Evolutionary conservation across 306 rosid species (phyloP), one percentile per base, ranked within the genome.

Genomic region (Ziziphus jujuba): DNA sequence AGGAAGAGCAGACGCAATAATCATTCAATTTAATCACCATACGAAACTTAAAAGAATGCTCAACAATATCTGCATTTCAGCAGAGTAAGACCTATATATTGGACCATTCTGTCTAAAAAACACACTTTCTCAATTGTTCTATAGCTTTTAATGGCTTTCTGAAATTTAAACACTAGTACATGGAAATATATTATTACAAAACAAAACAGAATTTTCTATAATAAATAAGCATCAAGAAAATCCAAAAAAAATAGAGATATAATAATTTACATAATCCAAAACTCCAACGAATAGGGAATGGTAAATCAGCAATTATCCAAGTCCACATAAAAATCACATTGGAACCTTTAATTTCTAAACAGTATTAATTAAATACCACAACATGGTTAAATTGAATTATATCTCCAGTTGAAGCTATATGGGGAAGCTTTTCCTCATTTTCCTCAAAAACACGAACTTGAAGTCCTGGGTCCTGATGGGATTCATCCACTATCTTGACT

Each of bases 401-500:
- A 61, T 87, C 98, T 54, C 98, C 98, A 14, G 67, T 23, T 7
- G 84, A 65, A 16, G 70, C 73, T 74, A 84, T 69, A 53, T 3
- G 75, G n/a, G 96, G 98, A 70, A 83, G 89, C 23, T n/a, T 49
- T 24, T 72, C 74, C n/a, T 77, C 25, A 80, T 6, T 51, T 65
- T 70, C 75, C 40, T 78, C 65, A 70, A 92, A 89, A 48, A 92
- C 1, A 56, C 81, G 82, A 16, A 85, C 84, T 0, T 85, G 5
- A 63, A 86, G 68, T 35, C 83, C 88, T 0, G 53, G 55, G 35
- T 75, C 14, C 16, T 64, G 23, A 69, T 70, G 53, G 0, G 93
- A 77, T 48, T 79, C 78, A 38, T 92, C 98, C 4, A 87, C 66
- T 24, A 92, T 15, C 69, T 75, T 86, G n/a, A 92, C 20, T 3